Percentiles rank a stretch among this genome's conserved stretches.
phyloP scores from a whole-genome alignment of 768 basidiomycete genomes.

The Psilocybe azurescens region DNA sequence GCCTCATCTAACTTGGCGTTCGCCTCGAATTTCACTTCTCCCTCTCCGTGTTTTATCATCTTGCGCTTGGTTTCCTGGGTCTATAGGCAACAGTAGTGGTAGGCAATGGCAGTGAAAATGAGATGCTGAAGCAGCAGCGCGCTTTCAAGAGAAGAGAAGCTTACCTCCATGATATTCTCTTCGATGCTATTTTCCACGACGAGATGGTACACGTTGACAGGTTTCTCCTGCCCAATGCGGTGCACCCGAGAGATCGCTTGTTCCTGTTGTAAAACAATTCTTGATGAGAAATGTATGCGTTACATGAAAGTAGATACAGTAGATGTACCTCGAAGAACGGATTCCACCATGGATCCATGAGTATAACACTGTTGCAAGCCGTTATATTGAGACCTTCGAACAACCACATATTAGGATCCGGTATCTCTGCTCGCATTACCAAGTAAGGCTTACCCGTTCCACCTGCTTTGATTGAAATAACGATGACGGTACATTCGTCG shows the following conservation, averaged over 20 bases:
- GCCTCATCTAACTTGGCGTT: not conserved
- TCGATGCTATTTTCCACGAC: constrained; percentile 23
- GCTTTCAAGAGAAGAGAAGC: not conserved
- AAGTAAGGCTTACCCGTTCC: constrained; percentile 6
- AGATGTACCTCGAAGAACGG: constrained; percentile 24
- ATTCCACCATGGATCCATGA: constrained; percentile 32
- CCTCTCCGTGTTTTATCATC: not conserved
- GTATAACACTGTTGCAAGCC: constrained; percentile 27
- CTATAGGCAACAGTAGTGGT: not conserved
- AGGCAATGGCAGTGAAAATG: not conserved
- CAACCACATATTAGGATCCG: not conserved
- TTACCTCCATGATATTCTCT: constrained; percentile 31
- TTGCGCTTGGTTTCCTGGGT: constrained; percentile 1
- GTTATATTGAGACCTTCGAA: constrained; percentile 25
- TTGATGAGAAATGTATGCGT: not conserved
- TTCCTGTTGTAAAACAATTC: constrained; percentile 13
- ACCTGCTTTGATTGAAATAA: constrained; percentile 23
- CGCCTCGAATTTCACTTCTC: not conserved
- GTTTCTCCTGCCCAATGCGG: constrained; percentile 22
- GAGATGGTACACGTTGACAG: constrained; percentile 21
- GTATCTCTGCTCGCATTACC: not conserved
- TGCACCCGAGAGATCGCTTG: constrained; percentile 25
- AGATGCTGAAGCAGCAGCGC: no score
- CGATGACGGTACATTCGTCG: constrained; percentile 15
- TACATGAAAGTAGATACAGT: not conserved